Percentiles rank a stretch among this genome's conserved stretches.
Evolutionary conservation across 2,329 filamentous ascomycete species (phyloP).

Genomic region (Zymoseptoria ardabiliae): DNA sequence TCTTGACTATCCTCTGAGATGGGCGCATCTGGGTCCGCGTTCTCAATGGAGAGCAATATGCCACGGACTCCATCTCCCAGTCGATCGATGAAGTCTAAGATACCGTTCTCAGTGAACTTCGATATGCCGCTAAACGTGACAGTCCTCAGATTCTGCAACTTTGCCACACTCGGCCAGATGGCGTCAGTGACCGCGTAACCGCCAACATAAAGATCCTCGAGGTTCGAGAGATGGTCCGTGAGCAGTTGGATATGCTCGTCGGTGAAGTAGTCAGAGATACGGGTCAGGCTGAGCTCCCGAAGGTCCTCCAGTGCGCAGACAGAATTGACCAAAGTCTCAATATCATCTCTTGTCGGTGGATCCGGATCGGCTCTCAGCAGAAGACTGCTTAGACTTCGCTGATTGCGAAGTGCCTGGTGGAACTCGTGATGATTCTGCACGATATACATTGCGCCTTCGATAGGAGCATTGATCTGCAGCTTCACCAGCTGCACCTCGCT

Average conservation of each 20-base stretch:
- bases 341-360: slow-evolving; percentile 38
- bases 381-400: slow-evolving; percentile 42
- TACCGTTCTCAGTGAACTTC: slow-evolving; percentile 45
- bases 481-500: slow-evolving; percentile 41
- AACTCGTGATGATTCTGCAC: slow-evolving; percentile 46
- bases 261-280: slow-evolving; percentile 46
- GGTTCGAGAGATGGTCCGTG: slow-evolving; percentile 36
- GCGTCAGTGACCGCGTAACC: slow-evolving; percentile 49
- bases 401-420: slow-evolving; percentile 46
- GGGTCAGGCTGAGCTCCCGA: slow-evolving; percentile 46
- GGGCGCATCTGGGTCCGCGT: slow-evolving; percentile 36
- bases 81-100: slow-evolving; percentile 39
- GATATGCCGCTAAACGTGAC: slow-evolving; percentile 51
- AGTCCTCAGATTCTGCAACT: slow-evolving; percentile 43
- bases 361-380: slow-evolving; percentile 43
- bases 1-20: slow-evolving; percentile 35
- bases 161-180: slow-evolving; percentile 39
- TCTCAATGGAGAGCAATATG: slow-evolving; percentile 38
- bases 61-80: slow-evolving; percentile 37
- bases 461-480: slow-evolving; percentile 38
- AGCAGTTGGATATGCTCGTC: slow-evolving; percentile 45
- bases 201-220: slow-evolving; percentile 52
- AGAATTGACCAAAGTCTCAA: slow-evolving; percentile 44
- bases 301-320: slow-evolving; percentile 48
- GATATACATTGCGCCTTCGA: slow-evolving; percentile 36